Percentiles rank a stretch among this genome's conserved stretches.
phyloP scores from a whole-genome alignment of 441 rosid species.

The Francoa sonchifolia region DNA sequence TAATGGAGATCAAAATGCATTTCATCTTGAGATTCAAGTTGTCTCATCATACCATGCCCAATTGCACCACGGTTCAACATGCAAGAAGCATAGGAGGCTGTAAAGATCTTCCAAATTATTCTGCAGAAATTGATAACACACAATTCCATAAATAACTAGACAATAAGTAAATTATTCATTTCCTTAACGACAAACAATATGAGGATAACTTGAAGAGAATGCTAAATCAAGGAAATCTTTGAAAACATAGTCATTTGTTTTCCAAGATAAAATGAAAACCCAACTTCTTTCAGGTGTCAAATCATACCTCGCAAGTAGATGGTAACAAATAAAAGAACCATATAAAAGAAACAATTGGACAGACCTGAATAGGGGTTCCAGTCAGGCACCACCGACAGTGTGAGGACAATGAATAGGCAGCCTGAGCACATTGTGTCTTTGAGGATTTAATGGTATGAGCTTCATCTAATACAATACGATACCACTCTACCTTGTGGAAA shows the following conservation, averaged over 20 bases:
- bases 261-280: too few relatives aligned
- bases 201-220: too few relatives aligned
- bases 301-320: too few relatives aligned
- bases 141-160: neutral
- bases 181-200: too few relatives aligned
- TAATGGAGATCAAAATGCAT: too few relatives aligned
- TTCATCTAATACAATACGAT: conserved; percentile 58
- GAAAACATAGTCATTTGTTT: too few relatives aligned
- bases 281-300: too few relatives aligned
- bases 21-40: too few relatives aligned
- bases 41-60: conserved; percentile 49
- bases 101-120: conserved; percentile 59
- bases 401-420: conserved; percentile 36
- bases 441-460: conserved; percentile 58
- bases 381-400: conserved; percentile 68
- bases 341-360: neutral
- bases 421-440: conserved; percentile 39
- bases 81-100: conserved; percentile 62
- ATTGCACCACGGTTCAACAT: conserved; percentile 72
- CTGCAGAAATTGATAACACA: conserved; percentile 22
- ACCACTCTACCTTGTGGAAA: conserved; percentile 51
- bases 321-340: neutral
- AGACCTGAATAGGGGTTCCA: conserved; percentile 62
- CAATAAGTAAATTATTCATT: too few relatives aligned
- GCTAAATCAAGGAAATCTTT: too few relatives aligned